Evolutionary conservation across 2,329 filamentous ascomycete genomes (phyloP).

Genomic region (Calonectria pseudoturangicola): DNA sequence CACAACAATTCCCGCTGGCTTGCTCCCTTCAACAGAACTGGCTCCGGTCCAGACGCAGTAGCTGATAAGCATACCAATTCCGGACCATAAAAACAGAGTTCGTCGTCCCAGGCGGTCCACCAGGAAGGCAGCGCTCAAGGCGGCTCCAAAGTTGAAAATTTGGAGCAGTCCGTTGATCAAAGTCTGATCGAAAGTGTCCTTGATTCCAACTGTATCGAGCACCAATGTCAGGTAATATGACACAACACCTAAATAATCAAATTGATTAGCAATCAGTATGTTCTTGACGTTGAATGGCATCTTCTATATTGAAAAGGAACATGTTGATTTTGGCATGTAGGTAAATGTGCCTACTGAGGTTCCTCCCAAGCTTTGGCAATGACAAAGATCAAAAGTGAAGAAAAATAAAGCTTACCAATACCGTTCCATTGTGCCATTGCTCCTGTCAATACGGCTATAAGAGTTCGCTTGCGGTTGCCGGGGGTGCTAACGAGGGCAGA

Average conservation of each 20-base stretch:
- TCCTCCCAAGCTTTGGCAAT: no score
- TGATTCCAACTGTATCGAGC: slow-evolving; percentile 63
- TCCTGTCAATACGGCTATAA: slow-evolving; percentile 52
- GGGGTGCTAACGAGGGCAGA: slow-evolving; percentile 57
- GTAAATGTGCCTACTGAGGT: no score
- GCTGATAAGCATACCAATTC: slow-evolving; percentile 60
- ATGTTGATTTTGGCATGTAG: no score
- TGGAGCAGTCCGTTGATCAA: slow-evolving; percentile 65
- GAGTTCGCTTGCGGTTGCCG: slow-evolving; percentile 58
- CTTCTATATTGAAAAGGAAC: no score
- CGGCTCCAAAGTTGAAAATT: slow-evolving; percentile 62
- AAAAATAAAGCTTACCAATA: slow-evolving; percentile 37
- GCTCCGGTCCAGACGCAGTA: slow-evolving; percentile 63
- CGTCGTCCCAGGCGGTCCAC: slow-evolving; percentile 66
- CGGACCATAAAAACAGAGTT: slow-evolving; percentile 62
- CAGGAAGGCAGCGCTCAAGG: slow-evolving; percentile 60
- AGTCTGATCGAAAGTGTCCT: slow-evolving; percentile 60
- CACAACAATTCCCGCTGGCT: slow-evolving; percentile 64
- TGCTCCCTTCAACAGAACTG: slow-evolving; percentile 57
- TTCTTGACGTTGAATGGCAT: no score
- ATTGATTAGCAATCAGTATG: slow-evolving; percentile 45
- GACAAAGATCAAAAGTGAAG: no score
- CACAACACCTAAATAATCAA: slow-evolving; percentile 40
- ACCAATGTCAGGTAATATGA: slow-evolving; percentile 62
- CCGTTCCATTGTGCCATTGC: slow-evolving; percentile 58